phyloP scores from a whole-genome alignment of 2,329 filamentous ascomycete genomes.

The Xylariomycetidae sp. region DNA sequence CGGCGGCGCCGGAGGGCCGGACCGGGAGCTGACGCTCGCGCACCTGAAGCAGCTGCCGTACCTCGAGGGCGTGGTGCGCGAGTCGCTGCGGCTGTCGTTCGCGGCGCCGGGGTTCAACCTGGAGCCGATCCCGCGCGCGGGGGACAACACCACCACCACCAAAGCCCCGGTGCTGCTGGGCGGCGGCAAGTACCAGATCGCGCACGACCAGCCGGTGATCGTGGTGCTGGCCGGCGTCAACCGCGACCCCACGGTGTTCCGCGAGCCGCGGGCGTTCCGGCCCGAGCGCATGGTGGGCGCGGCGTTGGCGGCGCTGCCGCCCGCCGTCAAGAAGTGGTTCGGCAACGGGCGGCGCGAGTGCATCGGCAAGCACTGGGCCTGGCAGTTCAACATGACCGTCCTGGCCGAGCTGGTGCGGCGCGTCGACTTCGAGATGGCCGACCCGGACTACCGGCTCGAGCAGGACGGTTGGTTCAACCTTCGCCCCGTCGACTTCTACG shows the following conservation, averaged over 20 bases:
- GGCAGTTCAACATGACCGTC: conserved; percentile 37
- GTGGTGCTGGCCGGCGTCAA: conserved; percentile 45
- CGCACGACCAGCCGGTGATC: conserved; percentile 43
- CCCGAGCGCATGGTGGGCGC: conserved; percentile 46
- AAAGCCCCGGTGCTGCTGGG: conserved; percentile 36
- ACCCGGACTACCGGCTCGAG: conserved; percentile 33
- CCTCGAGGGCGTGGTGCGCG: conserved; percentile 46
- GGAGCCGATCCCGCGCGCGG: conserved; percentile 37
- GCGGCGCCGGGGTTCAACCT: conserved; percentile 51
- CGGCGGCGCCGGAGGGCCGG: too few species aligned
- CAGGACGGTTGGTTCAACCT: conserved; percentile 49
- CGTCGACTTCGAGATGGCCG: conserved; percentile 39
- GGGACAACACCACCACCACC: conserved; percentile 22
- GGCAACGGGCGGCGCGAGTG: conserved; percentile 47
- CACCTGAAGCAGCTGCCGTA: conserved; percentile 48
- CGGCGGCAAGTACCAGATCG: conserved; percentile 42
- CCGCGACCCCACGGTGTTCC: conserved; percentile 42
- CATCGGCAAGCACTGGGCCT: conserved; percentile 45
- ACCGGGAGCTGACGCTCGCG: conserved; percentile 38
- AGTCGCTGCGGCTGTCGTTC: conserved; percentile 48
- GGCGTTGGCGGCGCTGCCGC: conserved; percentile 35
- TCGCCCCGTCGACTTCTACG: conserved; percentile 39
- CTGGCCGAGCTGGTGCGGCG: conserved; percentile 37
- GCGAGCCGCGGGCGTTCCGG: conserved; percentile 37
- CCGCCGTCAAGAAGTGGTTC: conserved; percentile 43